Percentiles rank a stretch among this genome's conserved stretches.
phyloP scores from a whole-genome alignment of 2,329 filamentous ascomycete species.

The Stachybotrys echinatus region DNA sequence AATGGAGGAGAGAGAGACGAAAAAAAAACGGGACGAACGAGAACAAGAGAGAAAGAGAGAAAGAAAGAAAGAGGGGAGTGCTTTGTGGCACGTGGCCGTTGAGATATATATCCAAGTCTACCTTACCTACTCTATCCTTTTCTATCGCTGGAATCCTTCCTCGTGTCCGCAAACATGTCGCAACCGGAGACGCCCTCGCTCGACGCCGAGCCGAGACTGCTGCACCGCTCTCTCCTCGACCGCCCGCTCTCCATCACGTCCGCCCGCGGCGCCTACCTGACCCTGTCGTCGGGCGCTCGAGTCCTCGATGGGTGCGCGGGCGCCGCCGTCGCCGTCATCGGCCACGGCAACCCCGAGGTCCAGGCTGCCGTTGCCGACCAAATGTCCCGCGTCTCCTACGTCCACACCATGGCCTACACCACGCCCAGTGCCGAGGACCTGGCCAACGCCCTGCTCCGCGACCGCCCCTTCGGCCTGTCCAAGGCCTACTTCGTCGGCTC shows the following conservation, averaged over 20 bases:
- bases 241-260: slow-evolving; percentile 31
- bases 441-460: slow-evolving; percentile 28
- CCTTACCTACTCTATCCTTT: not conserved
- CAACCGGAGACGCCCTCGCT: too few species aligned
- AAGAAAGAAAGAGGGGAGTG: too few species aligned
- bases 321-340: slow-evolving; percentile 53
- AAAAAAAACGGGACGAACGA: too few species aligned
- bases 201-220: slow-evolving; percentile 13
- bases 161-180: not conserved
- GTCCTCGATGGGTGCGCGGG: slow-evolving; percentile 70
- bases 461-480: slow-evolving; percentile 27
- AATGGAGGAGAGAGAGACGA: too few species aligned
- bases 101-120: too few species aligned
- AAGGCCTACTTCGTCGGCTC: slow-evolving; percentile 30
- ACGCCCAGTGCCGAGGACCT: slow-evolving; percentile 43
- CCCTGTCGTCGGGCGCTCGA: slow-evolving; percentile 21
- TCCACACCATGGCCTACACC: slow-evolving; percentile 29
- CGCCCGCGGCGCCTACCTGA: slow-evolving; percentile 32
- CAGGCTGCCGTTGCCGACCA: slow-evolving; percentile 54
- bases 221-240: slow-evolving; percentile 27
- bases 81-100: too few species aligned
- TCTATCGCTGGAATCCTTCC: not conserved
- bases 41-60: too few species aligned
- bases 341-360: slow-evolving; percentile 59
- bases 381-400: slow-evolving; percentile 48